A percentile compares a stretch with the other conserved stretches of the same genome.
These are phyloP conservation scores for Annona cherimola DNA, from an alignment of 164 flowering plant species.

Conservation along the genomic window DNA sequence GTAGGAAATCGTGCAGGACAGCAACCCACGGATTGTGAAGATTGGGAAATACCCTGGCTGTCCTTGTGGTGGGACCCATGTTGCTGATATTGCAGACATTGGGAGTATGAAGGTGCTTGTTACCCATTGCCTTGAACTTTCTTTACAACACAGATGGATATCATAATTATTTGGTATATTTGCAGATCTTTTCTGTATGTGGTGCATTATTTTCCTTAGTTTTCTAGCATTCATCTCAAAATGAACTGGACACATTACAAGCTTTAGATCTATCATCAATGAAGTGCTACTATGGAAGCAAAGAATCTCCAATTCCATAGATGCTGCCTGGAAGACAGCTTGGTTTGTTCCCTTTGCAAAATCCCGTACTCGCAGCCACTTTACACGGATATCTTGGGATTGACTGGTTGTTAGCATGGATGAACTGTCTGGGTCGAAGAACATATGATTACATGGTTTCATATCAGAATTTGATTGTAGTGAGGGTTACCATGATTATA, in stretches of 20 bases:
- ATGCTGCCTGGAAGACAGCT: neutral
- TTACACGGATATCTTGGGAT: neutral
- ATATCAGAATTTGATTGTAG: too few species aligned
- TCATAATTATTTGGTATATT: neutral
- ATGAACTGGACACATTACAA: neutral
- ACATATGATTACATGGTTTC: neutral
- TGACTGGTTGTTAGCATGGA: neutral
- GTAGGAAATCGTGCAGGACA: constrained; percentile 42
- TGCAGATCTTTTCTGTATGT: neutral
- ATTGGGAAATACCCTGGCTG: constrained; percentile 70
- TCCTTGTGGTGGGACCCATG: constrained; percentile 97
- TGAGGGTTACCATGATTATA: too few species aligned
- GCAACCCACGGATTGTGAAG: constrained; percentile 67
- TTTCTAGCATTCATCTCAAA: too few species aligned
- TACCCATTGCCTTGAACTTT: neutral
- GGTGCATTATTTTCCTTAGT: neutral
- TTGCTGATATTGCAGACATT: constrained; percentile 68
- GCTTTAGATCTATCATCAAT: neutral
- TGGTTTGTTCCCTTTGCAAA: too few species aligned
- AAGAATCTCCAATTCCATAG: neutral
- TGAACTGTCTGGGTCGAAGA: neutral
- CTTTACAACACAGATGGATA: neutral
- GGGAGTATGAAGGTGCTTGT: constrained; percentile 48
- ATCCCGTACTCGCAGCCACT: too few species aligned
- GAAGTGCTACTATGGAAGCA: too few species aligned